A percentile compares a stretch with the other conserved stretches of the same genome.
phyloP scores from a whole-genome alignment of 2,329 filamentous ascomycete species.

The Plenodomus biglobosus region DNA sequence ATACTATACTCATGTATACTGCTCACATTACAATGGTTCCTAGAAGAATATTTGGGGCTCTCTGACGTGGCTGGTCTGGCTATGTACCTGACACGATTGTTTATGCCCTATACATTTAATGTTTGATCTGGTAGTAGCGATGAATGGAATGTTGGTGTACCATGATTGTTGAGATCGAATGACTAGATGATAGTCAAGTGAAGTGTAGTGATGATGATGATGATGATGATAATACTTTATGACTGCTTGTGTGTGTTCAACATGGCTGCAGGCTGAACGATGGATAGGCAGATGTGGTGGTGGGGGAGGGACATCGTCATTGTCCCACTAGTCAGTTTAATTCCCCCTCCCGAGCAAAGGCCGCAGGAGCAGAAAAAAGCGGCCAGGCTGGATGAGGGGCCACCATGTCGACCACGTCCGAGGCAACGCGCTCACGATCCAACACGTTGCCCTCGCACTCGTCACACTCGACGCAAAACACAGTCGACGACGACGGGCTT shows the following conservation, averaged over 20 bases:
- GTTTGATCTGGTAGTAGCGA: neutral
- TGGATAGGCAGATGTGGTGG: too few species aligned
- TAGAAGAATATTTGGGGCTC: constrained; percentile 32
- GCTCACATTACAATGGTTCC: constrained; percentile 45
- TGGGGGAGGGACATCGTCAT: neutral
- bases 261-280: too few species aligned
- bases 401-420: constrained; percentile 12
- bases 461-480: too few species aligned
- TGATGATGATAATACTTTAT: too few species aligned
- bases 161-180: too few species aligned
- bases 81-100: constrained; percentile 36
- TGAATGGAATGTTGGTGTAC: neutral
- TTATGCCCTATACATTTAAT: constrained; percentile 30
- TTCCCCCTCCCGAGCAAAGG: neutral
- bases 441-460: too few species aligned
- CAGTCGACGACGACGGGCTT: constrained; percentile 9
- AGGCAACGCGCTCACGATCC: constrained; percentile 12
- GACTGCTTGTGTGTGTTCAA: too few species aligned
- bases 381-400: neutral
- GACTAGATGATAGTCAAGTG: too few species aligned
- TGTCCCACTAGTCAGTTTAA: neutral
- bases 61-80: constrained; percentile 38
- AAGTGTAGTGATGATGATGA: too few species aligned
- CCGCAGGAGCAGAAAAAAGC: constrained; percentile 6
- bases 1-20: constrained; percentile 39